Percentiles rank a stretch among this genome's conserved stretches.
Conservation (phyloP, 169 alveolate species). For the Eimeria falciformis region DNA sequence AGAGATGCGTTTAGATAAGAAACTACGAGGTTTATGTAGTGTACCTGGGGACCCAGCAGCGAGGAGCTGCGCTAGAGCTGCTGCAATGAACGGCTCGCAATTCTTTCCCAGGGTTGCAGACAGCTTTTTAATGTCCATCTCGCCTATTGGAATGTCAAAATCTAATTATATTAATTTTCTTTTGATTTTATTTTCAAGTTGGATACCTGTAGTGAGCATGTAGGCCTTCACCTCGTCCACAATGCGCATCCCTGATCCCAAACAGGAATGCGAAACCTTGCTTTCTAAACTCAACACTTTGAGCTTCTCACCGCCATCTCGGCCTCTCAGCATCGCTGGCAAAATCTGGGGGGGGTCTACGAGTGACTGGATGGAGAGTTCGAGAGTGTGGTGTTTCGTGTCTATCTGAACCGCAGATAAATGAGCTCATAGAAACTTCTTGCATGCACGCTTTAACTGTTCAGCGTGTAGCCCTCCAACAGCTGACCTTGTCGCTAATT, state of each 20-base stretch:
- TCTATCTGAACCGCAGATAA: not conserved
- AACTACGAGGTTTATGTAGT: too few relatives aligned
- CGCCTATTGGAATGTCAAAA: not conserved
- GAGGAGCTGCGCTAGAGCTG: constrained; percentile 15
- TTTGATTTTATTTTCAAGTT: not conserved
- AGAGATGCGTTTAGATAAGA: too few relatives aligned
- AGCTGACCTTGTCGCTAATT: constrained; percentile 20
- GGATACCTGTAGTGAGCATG: constrained; percentile 37
- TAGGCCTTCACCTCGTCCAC: constrained; percentile 55
- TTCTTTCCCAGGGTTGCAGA: not conserved
- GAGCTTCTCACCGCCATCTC: not conserved
- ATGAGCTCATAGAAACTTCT: not conserved
- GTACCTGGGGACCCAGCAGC: not conserved
- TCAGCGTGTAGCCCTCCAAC: not conserved
- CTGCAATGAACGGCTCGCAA: constrained; percentile 40
- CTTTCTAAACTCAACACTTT: not conserved
- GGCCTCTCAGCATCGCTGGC: constrained; percentile 12
- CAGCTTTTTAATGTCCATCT: not conserved
- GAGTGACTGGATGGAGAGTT: constrained; percentile 33
- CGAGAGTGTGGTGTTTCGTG: constrained; percentile 18
- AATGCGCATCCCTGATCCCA: not conserved
- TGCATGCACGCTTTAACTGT: not conserved
- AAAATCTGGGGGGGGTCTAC: constrained; percentile 39
- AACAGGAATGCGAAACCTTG: not conserved
- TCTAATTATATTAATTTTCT: not conserved